phyloP scores from a whole-genome alignment of 1,284 basidiomycete genomes.

The Cryptococcus sp. region DNA sequence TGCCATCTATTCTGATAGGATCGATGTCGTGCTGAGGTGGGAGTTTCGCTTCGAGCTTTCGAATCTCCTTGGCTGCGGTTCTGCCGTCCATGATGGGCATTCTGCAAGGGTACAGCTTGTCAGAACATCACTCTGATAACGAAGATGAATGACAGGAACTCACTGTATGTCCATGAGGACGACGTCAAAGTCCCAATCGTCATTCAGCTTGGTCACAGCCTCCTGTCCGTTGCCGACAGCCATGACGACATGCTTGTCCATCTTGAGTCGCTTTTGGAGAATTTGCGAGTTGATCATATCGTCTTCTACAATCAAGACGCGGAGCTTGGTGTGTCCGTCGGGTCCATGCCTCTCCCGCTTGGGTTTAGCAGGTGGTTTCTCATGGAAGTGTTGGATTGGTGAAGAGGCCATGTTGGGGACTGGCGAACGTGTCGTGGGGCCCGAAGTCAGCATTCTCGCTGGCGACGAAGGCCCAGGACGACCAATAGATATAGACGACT shows the following conservation, averaged over 20 bases:
- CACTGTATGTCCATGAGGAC: constrained; percentile 85
- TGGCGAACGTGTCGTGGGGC: neutral
- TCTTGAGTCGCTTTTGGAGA: constrained; percentile 67
- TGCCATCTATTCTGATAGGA: constrained; percentile 60
- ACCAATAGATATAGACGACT: neutral
- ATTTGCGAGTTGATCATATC: constrained; percentile 77
- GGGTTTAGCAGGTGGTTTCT: neutral
- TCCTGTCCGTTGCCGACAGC: constrained; percentile 77
- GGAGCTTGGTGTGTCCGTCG: constrained; percentile 51
- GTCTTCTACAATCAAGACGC: constrained; percentile 70
- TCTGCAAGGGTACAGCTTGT: constrained; percentile 49
- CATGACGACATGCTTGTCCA: constrained; percentile 69
- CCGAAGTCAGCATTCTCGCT: neutral
- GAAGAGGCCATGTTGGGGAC: neutral
- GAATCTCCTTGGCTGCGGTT: constrained; percentile 69
- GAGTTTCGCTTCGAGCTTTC: constrained; percentile 60
- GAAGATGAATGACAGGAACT: constrained; percentile 34
- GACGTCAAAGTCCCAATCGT: constrained; percentile 65
- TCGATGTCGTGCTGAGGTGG: constrained; percentile 10
- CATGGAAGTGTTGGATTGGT: neutral
- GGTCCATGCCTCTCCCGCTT: constrained; percentile 14
- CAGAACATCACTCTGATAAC: neutral
- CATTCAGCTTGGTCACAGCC: constrained; percentile 64
- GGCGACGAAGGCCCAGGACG: neutral
- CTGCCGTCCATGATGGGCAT: constrained; percentile 84